Conservation (phyloP, 192 early-diverging fungal genomes). For the Umbelopsis ramanniana region DNA sequence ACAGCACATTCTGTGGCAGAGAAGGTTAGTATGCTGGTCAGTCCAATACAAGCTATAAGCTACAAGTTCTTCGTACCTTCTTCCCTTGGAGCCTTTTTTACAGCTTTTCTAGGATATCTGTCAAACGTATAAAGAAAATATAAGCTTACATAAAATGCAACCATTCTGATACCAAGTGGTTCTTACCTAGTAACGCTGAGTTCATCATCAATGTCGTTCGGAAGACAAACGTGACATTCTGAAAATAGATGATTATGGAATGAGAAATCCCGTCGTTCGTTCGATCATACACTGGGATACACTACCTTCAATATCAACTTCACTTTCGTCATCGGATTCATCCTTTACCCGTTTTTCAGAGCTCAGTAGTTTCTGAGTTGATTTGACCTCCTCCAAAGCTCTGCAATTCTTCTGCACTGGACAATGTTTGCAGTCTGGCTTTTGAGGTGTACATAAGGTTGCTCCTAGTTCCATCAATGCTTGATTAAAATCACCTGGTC, state of each 20-base stretch:
- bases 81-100: slow-evolving; percentile 64
- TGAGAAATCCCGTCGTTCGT: background rate
- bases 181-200: slow-evolving; percentile 34
- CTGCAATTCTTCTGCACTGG: slow-evolving; percentile 61
- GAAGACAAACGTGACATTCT: slow-evolving; percentile 24
- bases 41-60: background rate
- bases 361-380: background rate
- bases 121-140: too few relatives aligned
- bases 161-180: too few relatives aligned
- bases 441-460: slow-evolving; percentile 69
- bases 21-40: background rate
- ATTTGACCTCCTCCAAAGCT: slow-evolving; percentile 61
- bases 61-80: slow-evolving; percentile 45
- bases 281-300: background rate
- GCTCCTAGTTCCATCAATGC: slow-evolving; percentile 84
- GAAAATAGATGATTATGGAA: background rate
- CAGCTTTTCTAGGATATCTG: slow-evolving; percentile 61
- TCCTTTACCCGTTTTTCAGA: slow-evolving; percentile 17
- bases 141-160: too few relatives aligned
- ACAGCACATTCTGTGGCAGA: slow-evolving; percentile 53
- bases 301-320: slow-evolving; percentile 18
- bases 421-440: slow-evolving; percentile 65
- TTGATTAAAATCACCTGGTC: slow-evolving; percentile 80
- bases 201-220: slow-evolving; percentile 17
- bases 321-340: background rate